Evolutionary conservation across 2,329 filamentous ascomycete species (phyloP).

Genomic region (Bisporella sp.): DNA sequence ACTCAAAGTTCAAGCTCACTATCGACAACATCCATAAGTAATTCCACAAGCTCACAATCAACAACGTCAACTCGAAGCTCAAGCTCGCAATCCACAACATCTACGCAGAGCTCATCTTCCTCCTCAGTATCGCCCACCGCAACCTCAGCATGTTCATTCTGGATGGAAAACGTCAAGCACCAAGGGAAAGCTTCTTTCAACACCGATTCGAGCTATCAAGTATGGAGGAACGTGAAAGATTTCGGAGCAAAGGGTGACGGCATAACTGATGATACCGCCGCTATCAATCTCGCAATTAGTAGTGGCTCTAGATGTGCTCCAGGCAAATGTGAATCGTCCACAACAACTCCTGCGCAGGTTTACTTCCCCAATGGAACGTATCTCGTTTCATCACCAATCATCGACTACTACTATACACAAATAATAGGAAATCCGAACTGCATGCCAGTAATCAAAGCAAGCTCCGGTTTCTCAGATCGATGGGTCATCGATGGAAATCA

Average conservation of each 20-base stretch:
- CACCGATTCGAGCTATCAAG: not conserved
- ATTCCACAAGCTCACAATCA: too few species aligned
- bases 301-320: constrained; percentile 29
- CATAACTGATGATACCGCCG: constrained; percentile 71
- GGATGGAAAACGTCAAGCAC: not conserved
- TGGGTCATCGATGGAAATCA: constrained; percentile 80
- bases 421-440: constrained; percentile 23
- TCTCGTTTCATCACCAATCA: constrained; percentile 17
- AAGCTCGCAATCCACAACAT: too few species aligned
- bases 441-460: constrained; percentile 67
- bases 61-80: too few species aligned
- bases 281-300: constrained; percentile 59
- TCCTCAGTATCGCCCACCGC: too few species aligned
- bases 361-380: constrained; percentile 25
- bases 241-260: constrained; percentile 36
- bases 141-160: not conserved
- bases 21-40: too few species aligned
- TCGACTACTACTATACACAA: constrained; percentile 19
- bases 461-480: constrained; percentile 63
- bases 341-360: constrained; percentile 36
- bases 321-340: constrained; percentile 43
- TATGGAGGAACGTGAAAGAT: constrained; percentile 17
- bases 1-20: too few species aligned
- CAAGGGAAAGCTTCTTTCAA: not conserved
- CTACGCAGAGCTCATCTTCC: too few species aligned